phyloP scores from a whole-genome alignment of 2,329 filamentous ascomycete genomes.

The Cylindrodendrum hubeiense region DNA sequence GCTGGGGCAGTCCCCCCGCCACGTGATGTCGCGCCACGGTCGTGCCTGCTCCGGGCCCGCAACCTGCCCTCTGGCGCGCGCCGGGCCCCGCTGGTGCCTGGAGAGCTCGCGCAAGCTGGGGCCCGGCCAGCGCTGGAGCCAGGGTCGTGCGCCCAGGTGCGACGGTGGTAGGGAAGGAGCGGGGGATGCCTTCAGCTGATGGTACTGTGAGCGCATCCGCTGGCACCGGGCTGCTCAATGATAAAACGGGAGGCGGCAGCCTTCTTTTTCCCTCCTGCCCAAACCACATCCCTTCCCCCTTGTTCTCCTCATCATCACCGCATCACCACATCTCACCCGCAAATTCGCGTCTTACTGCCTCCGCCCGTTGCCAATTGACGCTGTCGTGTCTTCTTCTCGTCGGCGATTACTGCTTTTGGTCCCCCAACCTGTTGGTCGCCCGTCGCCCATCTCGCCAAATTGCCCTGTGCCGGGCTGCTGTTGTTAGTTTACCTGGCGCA shows the following conservation, averaged over 20 bases:
- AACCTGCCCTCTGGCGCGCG: constrained; percentile 21
- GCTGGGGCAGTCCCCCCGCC: constrained; percentile 7
- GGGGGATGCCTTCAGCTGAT: constrained; percentile 21
- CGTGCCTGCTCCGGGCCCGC: constrained; percentile 31
- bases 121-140: constrained; percentile 8
- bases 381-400: constrained; percentile 23
- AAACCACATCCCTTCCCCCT: constrained; percentile 12
- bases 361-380: constrained; percentile 22
- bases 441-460: constrained; percentile 7
- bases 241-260: constrained; percentile 22
- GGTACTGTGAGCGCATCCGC: background rate
- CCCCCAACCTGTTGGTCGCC: constrained; percentile 23
- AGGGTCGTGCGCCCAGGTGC: background rate
- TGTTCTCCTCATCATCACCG: constrained; percentile 1
- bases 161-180: constrained; percentile 3
- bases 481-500: constrained; percentile 28
- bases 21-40: constrained; percentile 45
- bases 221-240: background rate
- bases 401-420: constrained; percentile 44
- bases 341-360: constrained; percentile 9
- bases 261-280: constrained; percentile 6
- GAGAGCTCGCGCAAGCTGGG: constrained; percentile 11
- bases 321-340: background rate
- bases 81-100: constrained; percentile 47
- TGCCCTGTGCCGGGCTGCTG: constrained; percentile 8